Percentiles rank a stretch among this genome's conserved stretches.
Evolutionary conservation across 768 basidiomycete genomes (phyloP).

Genomic region (Bullera alba): DNA sequence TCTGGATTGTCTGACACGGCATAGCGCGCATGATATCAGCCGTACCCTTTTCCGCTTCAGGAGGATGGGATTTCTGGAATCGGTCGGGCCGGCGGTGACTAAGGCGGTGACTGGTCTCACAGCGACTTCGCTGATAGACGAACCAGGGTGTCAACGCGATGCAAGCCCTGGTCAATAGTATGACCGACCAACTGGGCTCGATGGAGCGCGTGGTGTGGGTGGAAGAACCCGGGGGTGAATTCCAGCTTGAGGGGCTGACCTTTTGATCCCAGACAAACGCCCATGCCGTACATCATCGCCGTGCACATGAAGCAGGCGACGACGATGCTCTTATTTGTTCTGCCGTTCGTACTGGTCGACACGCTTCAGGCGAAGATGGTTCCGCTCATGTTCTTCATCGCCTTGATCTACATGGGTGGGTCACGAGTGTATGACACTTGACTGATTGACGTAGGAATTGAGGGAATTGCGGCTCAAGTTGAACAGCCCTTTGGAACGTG

Average conservation of each 20-base stretch:
- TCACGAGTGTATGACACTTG: background rate
- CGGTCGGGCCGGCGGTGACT: slow-evolving; percentile 83
- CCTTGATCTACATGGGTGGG: slow-evolving; percentile 32
- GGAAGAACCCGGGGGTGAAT: slow-evolving; percentile 59
- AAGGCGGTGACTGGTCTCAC: slow-evolving; percentile 1
- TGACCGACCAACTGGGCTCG: slow-evolving; percentile 69
- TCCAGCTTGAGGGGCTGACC: slow-evolving; percentile 28
- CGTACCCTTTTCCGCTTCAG: slow-evolving; percentile 65
- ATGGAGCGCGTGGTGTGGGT: slow-evolving; percentile 86
- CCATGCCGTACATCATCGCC: slow-evolving; percentile 47
- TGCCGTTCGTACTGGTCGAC: slow-evolving; percentile 77
- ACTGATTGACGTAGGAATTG: slow-evolving; percentile 53
- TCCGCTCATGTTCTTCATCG: slow-evolving; percentile 65
- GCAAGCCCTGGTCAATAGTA: slow-evolving; percentile 62
- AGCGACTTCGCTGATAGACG: slow-evolving; percentile 1
- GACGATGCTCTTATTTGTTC: slow-evolving; percentile 81
- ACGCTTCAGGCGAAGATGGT: slow-evolving; percentile 75
- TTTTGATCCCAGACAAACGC: slow-evolving; percentile 15
- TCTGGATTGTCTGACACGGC: slow-evolving; percentile 38
- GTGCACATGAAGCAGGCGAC: slow-evolving; percentile 94
- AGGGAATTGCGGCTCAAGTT: slow-evolving; percentile 90
- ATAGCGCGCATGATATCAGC: slow-evolving; percentile 75
- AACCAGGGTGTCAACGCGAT: slow-evolving; percentile 64
- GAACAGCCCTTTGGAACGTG: slow-evolving; percentile 85
- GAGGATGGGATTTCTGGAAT: slow-evolving; percentile 74